Base-by-base conservation (phyloP, 2,329 filamentous ascomycete species). In the Xylaria sp. region DNA sequence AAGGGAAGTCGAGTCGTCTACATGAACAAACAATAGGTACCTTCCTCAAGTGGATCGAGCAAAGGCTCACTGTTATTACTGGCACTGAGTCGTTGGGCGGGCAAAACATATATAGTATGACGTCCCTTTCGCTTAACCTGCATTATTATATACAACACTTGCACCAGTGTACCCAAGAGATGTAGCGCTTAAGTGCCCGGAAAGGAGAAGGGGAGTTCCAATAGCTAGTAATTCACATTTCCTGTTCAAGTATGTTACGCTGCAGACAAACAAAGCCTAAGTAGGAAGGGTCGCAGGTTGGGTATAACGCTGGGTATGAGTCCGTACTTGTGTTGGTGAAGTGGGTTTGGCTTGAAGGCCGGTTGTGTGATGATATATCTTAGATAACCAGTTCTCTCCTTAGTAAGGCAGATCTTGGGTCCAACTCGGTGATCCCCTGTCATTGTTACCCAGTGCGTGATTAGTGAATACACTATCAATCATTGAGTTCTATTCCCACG, bases 371-470 rank as follows among this genome's bases (percentile, higher is more conserved):
- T 45, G 24, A 17, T 53, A 60, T 50, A 42, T 8, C 54, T 53
- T 24, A 51, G 30, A 56, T 9, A 21, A 24, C 30, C 51, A 7
- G 21, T 48, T 54, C 50, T 32, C 34, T 55, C 24, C 19, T 21
- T 58, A 42, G 42, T 7, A 36, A 36, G 34, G 61, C 45, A 53
- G 21, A 53, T 36, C 39, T 56, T 45, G 50, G 32, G 60, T 61
- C 27, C 27, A 53, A 67, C 21, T 54, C 19, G 50, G 45, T 14
- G 34, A 61, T 59, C n/a, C 21, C 47, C 27, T 34, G 50, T 36
- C 21, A 53, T 34, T 60, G n/a, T 30, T 3, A 39, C n/a, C 39
- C 54, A 42, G 50, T 56, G 24, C 39, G 19, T 60, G 34, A 48
- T 50, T 45, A 39, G 24, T 50, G 30, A 48, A 32, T n/a, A 61